A percentile compares a stretch with the other conserved stretches of the same genome.
phyloP scores from a whole-genome alignment of 2,329 filamentous ascomycete species.

The Passalora sequoiae region DNA sequence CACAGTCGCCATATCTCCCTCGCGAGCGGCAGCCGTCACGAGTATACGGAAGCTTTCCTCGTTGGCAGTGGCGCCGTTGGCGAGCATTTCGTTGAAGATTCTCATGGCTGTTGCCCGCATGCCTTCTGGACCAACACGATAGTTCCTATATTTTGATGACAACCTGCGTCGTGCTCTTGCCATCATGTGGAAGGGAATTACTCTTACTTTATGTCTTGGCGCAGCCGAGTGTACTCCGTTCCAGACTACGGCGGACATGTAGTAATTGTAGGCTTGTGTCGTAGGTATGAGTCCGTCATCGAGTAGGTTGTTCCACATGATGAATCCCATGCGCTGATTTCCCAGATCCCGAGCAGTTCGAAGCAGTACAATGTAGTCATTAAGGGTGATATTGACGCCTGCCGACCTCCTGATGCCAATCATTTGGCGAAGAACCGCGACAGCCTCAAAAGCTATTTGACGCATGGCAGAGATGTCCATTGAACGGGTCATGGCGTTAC shows the following conservation, averaged over 20 bases:
- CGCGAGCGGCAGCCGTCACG: constrained; percentile 49
- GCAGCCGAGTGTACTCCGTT: constrained; percentile 32
- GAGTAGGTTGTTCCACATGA: constrained; percentile 45
- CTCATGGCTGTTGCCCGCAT: constrained; percentile 29
- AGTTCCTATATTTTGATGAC: constrained; percentile 19
- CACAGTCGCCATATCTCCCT: constrained; percentile 47
- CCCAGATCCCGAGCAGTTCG: constrained; percentile 48
- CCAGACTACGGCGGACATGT: constrained; percentile 49
- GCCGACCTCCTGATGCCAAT: constrained; percentile 35
- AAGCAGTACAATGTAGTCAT: constrained; percentile 52
- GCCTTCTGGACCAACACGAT: constrained; percentile 27
- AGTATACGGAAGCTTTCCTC: constrained; percentile 51
- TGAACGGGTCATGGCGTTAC: constrained; percentile 44
- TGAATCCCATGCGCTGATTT: constrained; percentile 39
- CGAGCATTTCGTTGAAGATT: constrained; percentile 48
- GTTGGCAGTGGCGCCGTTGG: constrained; percentile 41
- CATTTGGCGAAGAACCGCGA: constrained; percentile 36
- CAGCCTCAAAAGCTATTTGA: constrained; percentile 38
- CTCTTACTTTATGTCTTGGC: constrained; percentile 38
- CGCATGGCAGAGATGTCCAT: constrained; percentile 39
- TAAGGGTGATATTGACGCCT: constrained; percentile 38
- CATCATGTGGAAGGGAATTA: constrained; percentile 31
- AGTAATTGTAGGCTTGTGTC: constrained; percentile 51
- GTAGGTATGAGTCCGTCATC: constrained; percentile 40
- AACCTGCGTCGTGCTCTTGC: constrained; percentile 14